phyloP scores from a whole-genome alignment of 2,329 filamentous ascomycete genomes.

The Colletotrichum horii region DNA sequence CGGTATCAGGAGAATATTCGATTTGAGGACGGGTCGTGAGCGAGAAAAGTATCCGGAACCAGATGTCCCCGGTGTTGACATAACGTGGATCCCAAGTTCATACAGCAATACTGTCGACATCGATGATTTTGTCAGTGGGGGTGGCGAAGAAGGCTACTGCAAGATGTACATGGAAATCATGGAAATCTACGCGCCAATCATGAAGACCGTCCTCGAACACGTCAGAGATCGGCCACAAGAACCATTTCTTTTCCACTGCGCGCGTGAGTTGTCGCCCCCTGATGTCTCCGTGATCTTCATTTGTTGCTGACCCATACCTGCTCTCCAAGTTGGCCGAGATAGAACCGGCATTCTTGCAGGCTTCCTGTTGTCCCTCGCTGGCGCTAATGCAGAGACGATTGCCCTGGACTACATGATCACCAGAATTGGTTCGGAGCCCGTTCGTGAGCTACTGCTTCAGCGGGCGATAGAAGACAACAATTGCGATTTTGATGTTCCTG shows the following conservation, averaged over 20 bases:
- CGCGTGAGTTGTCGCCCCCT: constrained; percentile 41
- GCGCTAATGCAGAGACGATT: background rate
- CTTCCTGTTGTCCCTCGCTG: background rate
- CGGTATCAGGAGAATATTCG: background rate
- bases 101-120: constrained; percentile 30
- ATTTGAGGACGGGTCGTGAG: background rate
- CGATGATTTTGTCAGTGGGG: constrained; percentile 46
- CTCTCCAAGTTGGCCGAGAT: background rate
- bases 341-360: background rate
- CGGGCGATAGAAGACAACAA: background rate
- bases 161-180: constrained; percentile 55
- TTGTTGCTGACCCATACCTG: background rate
- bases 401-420: background rate
- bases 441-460: background rate
- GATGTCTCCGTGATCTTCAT: too few relatives aligned
- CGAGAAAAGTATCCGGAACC: background rate
- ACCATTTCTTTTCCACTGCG: constrained; percentile 60
- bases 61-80: background rate
- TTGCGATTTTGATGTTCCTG: background rate
- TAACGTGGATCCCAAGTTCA: background rate
- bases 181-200: constrained; percentile 43
- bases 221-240: constrained; percentile 50
- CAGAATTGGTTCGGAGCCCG: background rate
- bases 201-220: constrained; percentile 51
- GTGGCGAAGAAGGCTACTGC: constrained; percentile 49